Conservation (phyloP, 306 rosid species). For the Quercus alba region DNA sequence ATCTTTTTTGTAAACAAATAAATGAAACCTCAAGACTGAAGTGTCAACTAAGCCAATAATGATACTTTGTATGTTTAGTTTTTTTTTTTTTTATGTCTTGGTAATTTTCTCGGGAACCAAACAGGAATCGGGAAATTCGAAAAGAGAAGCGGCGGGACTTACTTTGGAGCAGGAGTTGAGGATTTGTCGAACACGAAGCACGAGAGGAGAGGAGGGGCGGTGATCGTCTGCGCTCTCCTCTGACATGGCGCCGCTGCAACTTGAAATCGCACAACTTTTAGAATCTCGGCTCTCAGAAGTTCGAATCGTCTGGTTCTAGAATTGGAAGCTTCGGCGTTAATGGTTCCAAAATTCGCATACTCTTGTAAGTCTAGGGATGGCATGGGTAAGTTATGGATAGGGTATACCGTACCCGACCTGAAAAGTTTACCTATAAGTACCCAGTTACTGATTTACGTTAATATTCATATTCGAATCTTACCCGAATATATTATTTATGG, state of each 20-base stretch:
- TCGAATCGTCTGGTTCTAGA: neutral
- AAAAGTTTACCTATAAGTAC: no score
- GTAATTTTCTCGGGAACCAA: neutral
- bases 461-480: no score
- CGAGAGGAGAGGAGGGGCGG: constrained; percentile 24
- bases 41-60: no score
- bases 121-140: neutral
- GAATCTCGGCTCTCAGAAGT: neutral
- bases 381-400: no score
- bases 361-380: no score
- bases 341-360: neutral
- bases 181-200: constrained; percentile 46
- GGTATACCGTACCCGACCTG: no score
- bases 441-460: no score
- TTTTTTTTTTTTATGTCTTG: neutral
- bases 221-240: constrained; percentile 14
- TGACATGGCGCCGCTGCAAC: constrained; percentile 22
- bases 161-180: constrained; percentile 59
- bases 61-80: neutral
- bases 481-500: no score
- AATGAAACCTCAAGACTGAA: no score
- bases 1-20: neutral
- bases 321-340: neutral
- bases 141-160: constrained; percentile 6
- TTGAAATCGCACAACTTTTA: neutral